Base-by-base conservation (phyloP, 176 grass and related monocot genomes). In the Cocos nucifera region DNA sequence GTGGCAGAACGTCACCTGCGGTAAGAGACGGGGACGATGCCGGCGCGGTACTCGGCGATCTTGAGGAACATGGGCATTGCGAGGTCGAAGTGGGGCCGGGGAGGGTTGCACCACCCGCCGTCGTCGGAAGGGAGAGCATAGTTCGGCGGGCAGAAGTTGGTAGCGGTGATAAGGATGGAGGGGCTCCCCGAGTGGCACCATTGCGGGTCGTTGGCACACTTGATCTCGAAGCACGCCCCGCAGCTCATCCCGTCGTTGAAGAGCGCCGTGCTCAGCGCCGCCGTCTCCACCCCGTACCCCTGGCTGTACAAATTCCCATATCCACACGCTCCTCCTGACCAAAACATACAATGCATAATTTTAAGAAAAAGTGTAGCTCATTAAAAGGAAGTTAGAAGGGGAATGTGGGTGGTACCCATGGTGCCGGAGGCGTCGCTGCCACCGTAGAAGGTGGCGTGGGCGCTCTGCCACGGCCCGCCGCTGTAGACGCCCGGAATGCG, bases 361-460 rank as follows among this genome's bases (percentile, higher is more conserved):
- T 44, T 44, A 44, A 44, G 1, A 44, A 44, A 44, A 44, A 44
- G 2, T 44, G 35, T 9, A 3, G 35, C 35, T 14, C 14, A 44
- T 2, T 12, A 44, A 9, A 9, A 0, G 10, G 6, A 14, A 44
- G 35, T 14, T 14, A 44, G 1, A 2, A 44, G 35, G 35, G 24
- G 23, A 39, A 29, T 20, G 15, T 5, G 17, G 26, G 22, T 44
- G 9, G 27, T 55, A 75, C 75, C 78, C 78, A 80, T 80, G 2
- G 78, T 80, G 44, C 77, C 77, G 3, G 77, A 79, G 24, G 77
- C 77, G 25, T 79, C 77, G 54, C 68, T 66, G 25, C 77, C 77
- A 4, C 77, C 77, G 39, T 79, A 79, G 69, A 79, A 79, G 15
- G 77, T 79, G 68, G 77, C 77, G 61, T 79, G 77, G 22, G 77